phyloP scores from a whole-genome alignment of 208 protist species.

The Leptomonas pyrrhocoris region DNA sequence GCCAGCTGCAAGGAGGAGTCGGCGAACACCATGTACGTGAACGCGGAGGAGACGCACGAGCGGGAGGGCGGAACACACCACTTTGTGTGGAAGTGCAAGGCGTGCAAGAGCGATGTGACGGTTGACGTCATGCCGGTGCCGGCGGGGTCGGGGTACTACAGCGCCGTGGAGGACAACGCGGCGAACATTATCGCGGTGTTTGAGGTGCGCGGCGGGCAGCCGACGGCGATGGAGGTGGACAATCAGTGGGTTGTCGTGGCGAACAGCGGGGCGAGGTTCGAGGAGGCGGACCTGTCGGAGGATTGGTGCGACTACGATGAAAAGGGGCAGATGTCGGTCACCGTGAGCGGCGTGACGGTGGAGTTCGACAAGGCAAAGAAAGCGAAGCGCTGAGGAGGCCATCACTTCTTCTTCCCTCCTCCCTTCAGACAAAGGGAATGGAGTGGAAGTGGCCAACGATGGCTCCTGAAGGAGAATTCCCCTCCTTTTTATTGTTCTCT shows the following conservation, averaged over 20 bases:
- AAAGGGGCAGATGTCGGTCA: slow-evolving; percentile 31
- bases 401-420: not conserved
- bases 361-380: slow-evolving; percentile 54
- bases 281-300: slow-evolving; percentile 56
- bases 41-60: slow-evolving; percentile 43
- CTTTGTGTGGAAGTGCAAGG: slow-evolving; percentile 56
- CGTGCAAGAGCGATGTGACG: slow-evolving; percentile 56
- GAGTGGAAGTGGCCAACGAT: no score
- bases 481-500: no score
- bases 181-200: slow-evolving; percentile 39
- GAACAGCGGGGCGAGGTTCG: slow-evolving; percentile 36
- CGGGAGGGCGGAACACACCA: slow-evolving; percentile 65
- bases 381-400: slow-evolving; percentile 19
- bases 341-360: slow-evolving; percentile 41
- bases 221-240: slow-evolving; percentile 63
- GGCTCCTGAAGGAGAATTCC: no score
- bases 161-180: slow-evolving; percentile 13
- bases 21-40: slow-evolving; percentile 55
- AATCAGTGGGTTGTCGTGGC: slow-evolving; percentile 59
- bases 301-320: slow-evolving; percentile 86
- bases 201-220: slow-evolving; percentile 72
- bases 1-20: slow-evolving; percentile 56
- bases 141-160: slow-evolving; percentile 15
- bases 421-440: not conserved
- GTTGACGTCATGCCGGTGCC: slow-evolving; percentile 36